phyloP scores from a whole-genome alignment of 805 yeast species.

The Yamadazyma laniorum region DNA sequence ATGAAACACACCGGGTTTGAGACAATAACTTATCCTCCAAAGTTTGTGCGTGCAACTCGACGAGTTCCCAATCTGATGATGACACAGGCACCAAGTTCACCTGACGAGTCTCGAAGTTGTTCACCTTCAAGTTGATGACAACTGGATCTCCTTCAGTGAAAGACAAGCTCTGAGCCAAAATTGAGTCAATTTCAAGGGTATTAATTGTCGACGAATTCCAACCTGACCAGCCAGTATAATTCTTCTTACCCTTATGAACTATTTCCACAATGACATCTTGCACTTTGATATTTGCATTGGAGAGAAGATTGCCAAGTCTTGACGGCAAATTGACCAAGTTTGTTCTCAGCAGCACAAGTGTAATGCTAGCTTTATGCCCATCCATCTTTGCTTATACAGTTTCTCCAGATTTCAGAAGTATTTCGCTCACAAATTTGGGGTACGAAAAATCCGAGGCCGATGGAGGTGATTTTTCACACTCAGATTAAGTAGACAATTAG shows the following conservation, averaged over 20 bases:
- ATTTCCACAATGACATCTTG: slow-evolving; percentile 58
- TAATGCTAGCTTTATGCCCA: slow-evolving; percentile 28
- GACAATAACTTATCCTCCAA: slow-evolving; percentile 72
- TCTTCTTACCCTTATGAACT: slow-evolving; percentile 26
- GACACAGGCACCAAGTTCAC: slow-evolving; percentile 78
- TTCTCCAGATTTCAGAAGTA: slow-evolving; percentile 14
- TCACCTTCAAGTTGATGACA: slow-evolving; percentile 46
- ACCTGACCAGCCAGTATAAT: slow-evolving; percentile 69
- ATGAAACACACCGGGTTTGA: slow-evolving; percentile 74
- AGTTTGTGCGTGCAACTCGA: slow-evolving; percentile 74
- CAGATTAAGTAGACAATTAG: no score
- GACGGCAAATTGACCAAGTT: slow-evolving; percentile 58
- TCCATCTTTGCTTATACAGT: slow-evolving; percentile 27
- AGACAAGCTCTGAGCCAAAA: slow-evolving; percentile 53
- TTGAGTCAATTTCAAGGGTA: slow-evolving; percentile 62
- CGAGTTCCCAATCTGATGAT: slow-evolving; percentile 84
- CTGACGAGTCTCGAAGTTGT: slow-evolving; percentile 51
- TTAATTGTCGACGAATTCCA: slow-evolving; percentile 34
- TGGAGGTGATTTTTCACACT: background rate
- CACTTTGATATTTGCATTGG: slow-evolving; percentile 51
- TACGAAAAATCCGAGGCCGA: slow-evolving; percentile 9
- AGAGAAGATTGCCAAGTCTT: slow-evolving; percentile 42
- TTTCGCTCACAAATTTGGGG: slow-evolving; percentile 1
- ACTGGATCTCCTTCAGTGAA: slow-evolving; percentile 42
- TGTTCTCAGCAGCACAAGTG: slow-evolving; percentile 37